Evolutionary conservation across 192 early-diverging fungal species (phyloP).

Genomic region (Geranomyces variabilis): DNA sequence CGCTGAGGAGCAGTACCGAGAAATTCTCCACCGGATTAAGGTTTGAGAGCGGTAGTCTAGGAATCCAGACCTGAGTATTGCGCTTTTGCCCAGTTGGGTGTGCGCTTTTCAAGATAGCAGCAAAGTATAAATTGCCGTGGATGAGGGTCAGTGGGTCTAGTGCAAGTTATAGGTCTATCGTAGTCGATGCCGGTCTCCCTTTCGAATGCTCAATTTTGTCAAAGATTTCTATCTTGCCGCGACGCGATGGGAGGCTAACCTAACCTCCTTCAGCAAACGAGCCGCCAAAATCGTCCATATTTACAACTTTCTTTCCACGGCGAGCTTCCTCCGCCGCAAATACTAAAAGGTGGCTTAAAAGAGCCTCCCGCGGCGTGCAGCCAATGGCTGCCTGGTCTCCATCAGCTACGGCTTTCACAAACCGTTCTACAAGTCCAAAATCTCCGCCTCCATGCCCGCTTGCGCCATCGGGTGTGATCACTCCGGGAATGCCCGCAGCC

Average conservation of each 20-base stretch:
- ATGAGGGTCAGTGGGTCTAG: no score
- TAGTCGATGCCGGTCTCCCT: no score
- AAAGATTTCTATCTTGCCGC: no score
- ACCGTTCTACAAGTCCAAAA: conserved; percentile 45
- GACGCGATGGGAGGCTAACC: no score
- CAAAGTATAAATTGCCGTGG: no score
- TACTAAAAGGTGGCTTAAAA: conserved; percentile 45
- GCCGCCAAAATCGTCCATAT: conserved; percentile 26
- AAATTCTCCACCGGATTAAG: neutral
- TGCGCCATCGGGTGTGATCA: conserved; percentile 9
- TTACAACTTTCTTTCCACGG: conserved; percentile 40
- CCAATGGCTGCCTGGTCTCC: conserved; percentile 37
- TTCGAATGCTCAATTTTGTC: no score
- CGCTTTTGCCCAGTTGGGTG: no score
- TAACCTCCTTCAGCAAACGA: no score
- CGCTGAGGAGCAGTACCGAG: conserved; percentile 76
- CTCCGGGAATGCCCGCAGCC: conserved; percentile 16
- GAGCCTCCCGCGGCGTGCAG: conserved; percentile 42
- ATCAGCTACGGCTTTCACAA: conserved; percentile 39
- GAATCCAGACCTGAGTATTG: no score
- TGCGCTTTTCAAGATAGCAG: no score
- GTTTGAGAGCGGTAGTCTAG: no score
- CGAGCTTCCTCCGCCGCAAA: conserved; percentile 58
- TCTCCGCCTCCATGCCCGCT: conserved; percentile 56
- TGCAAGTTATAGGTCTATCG: no score